These are phyloP conservation scores for Stipa capillata DNA, from an alignment of 176 grass and related monocot genomes.

Conservation along the genomic window DNA sequence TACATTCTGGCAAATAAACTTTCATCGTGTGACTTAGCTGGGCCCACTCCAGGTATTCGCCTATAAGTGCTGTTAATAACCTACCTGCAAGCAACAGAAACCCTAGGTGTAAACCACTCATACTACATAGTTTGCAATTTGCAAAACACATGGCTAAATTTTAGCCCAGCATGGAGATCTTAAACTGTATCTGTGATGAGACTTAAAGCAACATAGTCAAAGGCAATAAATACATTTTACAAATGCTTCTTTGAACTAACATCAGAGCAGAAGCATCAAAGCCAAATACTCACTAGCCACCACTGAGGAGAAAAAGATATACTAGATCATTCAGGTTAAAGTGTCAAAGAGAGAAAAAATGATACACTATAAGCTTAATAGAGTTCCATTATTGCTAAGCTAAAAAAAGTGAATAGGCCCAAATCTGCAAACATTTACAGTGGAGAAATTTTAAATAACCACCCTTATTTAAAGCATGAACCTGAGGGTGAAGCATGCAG, in stretches of 20 bases:
- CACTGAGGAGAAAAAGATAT: neutral
- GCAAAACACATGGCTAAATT: no score
- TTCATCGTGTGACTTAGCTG: slow-evolving; percentile 84
- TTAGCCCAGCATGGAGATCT: neutral
- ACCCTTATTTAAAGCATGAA: slow-evolving; percentile 13
- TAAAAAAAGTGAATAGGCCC: neutral
- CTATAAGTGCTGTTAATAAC: slow-evolving; percentile 75
- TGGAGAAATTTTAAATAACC: neutral
- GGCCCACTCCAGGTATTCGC: slow-evolving; percentile 93
- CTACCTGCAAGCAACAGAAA: slow-evolving; percentile 58
- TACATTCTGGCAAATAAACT: slow-evolving; percentile 93
- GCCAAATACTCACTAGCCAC: neutral
- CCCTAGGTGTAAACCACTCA: neutral
- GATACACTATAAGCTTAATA: neutral
- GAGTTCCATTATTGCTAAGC: neutral
- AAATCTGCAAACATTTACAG: neutral
- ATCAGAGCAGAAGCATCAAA: neutral
- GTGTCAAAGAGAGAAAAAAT: neutral
- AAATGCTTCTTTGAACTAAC: neutral
- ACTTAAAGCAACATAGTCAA: neutral
- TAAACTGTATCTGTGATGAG: neutral
- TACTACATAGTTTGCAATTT: neutral
- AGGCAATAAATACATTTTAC: neutral
- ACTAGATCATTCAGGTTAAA: no score
- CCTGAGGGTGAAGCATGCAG: slow-evolving; percentile 85